These are phyloP conservation scores for Phytophthora multivora DNA, from an alignment of 352 stramenopile species.

Conservation along the genomic window DNA sequence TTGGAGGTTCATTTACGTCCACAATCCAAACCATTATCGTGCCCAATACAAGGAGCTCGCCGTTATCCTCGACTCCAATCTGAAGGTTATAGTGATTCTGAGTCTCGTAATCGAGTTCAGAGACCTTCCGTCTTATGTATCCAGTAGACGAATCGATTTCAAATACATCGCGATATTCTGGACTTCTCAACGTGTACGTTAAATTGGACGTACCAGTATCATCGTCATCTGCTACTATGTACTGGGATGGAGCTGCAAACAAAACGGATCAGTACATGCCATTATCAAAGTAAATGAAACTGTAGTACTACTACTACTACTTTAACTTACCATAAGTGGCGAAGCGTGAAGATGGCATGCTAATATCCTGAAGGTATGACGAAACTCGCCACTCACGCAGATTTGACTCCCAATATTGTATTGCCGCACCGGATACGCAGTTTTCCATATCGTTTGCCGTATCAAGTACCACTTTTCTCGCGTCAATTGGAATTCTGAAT, in stretches of 20 bases:
- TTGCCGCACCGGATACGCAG: slow-evolving; percentile 19
- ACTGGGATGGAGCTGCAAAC: slow-evolving; percentile 15
- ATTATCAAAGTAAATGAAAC: neutral
- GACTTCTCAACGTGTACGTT: slow-evolving; percentile 15
- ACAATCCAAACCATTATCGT: slow-evolving; percentile 35
- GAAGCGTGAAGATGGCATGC: slow-evolving; percentile 26
- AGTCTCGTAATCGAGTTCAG: slow-evolving; percentile 36
- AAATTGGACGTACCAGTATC: slow-evolving; percentile 16
- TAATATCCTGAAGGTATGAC: slow-evolving; percentile 26
- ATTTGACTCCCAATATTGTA: slow-evolving; percentile 34
- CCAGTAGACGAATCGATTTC: slow-evolving; percentile 28
- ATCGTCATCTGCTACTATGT: slow-evolving; percentile 32
- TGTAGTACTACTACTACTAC: no score
- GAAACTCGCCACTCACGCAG: slow-evolving; percentile 14
- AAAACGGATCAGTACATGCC: neutral
- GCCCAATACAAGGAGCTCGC: slow-evolving; percentile 14
- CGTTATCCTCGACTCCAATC: slow-evolving; percentile 22
- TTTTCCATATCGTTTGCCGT: slow-evolving; percentile 18
- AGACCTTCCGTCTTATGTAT: slow-evolving; percentile 20
- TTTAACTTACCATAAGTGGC: slow-evolving; percentile 36
- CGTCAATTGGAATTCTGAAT: slow-evolving; percentile 27
- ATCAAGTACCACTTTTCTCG: slow-evolving; percentile 37
- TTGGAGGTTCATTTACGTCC: slow-evolving; percentile 37
- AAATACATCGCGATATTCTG: slow-evolving; percentile 17
- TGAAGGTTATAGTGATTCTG: slow-evolving; percentile 35